Conservation (phyloP, 805 yeast genomes). For the Wickerhamomyces tratensis region DNA sequence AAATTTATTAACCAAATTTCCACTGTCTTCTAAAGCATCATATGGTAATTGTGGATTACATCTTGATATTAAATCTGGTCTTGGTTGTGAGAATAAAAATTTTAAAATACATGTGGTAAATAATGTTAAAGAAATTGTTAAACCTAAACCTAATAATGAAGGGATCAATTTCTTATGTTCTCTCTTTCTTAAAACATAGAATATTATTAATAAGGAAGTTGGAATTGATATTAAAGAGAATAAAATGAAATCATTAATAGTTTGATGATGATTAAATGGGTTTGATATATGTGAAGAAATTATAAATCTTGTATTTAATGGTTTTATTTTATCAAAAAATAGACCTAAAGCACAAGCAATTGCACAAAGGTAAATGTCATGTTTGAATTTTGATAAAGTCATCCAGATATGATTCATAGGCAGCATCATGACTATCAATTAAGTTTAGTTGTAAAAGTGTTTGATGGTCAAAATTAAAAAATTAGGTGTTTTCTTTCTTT, state of each 20-base stretch:
- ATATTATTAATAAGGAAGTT: background rate
- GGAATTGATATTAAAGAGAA: background rate
- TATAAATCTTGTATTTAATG: background rate
- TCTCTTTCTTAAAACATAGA: too few relatives aligned
- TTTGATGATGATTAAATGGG: background rate
- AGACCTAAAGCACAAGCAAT: background rate
- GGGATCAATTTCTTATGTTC: background rate
- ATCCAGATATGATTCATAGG: too few relatives aligned
- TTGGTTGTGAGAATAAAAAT: conserved; percentile 74
- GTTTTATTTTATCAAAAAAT: background rate
- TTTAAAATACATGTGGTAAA: conserved; percentile 38
- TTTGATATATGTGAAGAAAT: background rate
- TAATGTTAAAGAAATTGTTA: conserved; percentile 7
- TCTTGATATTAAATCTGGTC: conserved; percentile 86
- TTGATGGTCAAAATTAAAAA: too few relatives aligned
- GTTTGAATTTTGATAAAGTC: background rate
- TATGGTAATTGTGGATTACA: conserved; percentile 57
- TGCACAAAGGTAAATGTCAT: background rate
- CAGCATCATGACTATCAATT: too few relatives aligned
- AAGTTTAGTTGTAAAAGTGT: too few relatives aligned
- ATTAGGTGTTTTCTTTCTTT: too few relatives aligned
- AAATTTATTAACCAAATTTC: conserved; percentile 1
- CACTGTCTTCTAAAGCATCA: conserved; percentile 2
- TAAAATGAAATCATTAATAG: background rate
- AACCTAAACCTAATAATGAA: conserved; percentile 5